These are phyloP conservation scores for Chenopodium formosanum DNA, from an alignment of 148 eudicot species.

Conservation along the genomic window DNA sequence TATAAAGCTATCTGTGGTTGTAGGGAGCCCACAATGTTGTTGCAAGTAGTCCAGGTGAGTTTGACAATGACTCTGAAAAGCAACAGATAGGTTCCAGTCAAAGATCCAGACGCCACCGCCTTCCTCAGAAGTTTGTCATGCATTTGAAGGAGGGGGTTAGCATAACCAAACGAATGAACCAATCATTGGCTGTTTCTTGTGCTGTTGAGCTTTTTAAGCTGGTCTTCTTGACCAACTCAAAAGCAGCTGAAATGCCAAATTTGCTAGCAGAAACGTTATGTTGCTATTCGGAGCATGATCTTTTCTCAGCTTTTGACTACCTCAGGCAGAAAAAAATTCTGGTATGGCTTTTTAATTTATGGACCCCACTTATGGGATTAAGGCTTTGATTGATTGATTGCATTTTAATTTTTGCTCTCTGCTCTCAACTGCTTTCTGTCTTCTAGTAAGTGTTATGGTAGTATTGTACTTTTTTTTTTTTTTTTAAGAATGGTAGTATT, in stretches of 20 bases:
- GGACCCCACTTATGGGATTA: too few relatives aligned
- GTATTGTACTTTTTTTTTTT: too few relatives aligned
- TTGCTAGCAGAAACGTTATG: conserved; percentile 82
- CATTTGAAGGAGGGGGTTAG: conserved; percentile 47
- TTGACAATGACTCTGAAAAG: conserved; percentile 37
- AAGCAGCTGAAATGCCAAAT: conserved; percentile 60
- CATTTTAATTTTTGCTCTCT: not conserved
- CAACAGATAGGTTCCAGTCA: conserved; percentile 34
- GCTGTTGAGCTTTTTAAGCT: conserved; percentile 95
- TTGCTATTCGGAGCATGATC: conserved; percentile 93
- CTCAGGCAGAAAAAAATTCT: conserved; percentile 79
- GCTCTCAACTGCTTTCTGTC: conserved; percentile 1
- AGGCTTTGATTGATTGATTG: not conserved
- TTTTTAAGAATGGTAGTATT: not conserved
- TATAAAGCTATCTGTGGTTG: conserved; percentile 14
- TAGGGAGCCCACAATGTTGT: conserved; percentile 40
- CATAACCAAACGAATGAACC: conserved; percentile 38
- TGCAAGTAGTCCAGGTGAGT: conserved; percentile 32
- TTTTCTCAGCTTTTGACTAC: conserved; percentile 86
- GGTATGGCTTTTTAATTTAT: conserved; percentile 43
- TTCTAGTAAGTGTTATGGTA: not conserved
- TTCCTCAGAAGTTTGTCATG: conserved; percentile 63
- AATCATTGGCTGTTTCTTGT: conserved; percentile 81
- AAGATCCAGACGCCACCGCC: conserved; percentile 45
- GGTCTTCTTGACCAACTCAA: conserved; percentile 72